phyloP scores from a whole-genome alignment of 148 eudicot species.

The Nepenthes mirabilis region DNA sequence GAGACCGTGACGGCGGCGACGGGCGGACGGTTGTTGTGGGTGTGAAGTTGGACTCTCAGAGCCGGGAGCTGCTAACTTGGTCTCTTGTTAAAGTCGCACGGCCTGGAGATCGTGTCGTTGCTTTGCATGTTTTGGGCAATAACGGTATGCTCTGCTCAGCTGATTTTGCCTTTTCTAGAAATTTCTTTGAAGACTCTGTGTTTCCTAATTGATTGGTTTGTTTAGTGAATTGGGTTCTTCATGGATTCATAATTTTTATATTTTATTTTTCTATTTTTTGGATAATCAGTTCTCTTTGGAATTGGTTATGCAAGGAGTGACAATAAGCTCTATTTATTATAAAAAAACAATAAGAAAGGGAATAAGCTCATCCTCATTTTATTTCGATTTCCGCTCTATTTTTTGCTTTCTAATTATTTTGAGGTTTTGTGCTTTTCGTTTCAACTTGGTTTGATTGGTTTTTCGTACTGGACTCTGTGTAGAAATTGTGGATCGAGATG shows the following conservation, averaged over 20 bases:
- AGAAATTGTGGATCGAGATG: conserved; percentile 58
- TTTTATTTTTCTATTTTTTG: not conserved
- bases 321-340: too few species aligned
- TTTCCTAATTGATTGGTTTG: too few species aligned
- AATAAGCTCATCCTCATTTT: too few species aligned
- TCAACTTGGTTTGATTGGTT: not conserved
- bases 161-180: too few species aligned
- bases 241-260: not conserved
- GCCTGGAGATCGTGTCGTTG: conserved; percentile 76
- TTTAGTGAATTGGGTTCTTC: too few species aligned
- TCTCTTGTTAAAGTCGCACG: conserved; percentile 65
- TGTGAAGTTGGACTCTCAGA: conserved; percentile 61
- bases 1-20: conserved; percentile 15
- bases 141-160: conserved; percentile 21
- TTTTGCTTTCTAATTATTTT: not conserved
- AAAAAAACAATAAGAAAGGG: too few species aligned
- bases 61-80: conserved; percentile 86
- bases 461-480: not conserved
- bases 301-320: too few species aligned
- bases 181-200: too few species aligned
- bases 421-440: not conserved
- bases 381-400: too few species aligned
- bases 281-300: too few species aligned
- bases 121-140: conserved; percentile 54
- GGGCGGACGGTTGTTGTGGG: conserved; percentile 79